phyloP scores from a whole-genome alignment of 352 stramenopile genomes.

The Globisporangium paddicum region DNA sequence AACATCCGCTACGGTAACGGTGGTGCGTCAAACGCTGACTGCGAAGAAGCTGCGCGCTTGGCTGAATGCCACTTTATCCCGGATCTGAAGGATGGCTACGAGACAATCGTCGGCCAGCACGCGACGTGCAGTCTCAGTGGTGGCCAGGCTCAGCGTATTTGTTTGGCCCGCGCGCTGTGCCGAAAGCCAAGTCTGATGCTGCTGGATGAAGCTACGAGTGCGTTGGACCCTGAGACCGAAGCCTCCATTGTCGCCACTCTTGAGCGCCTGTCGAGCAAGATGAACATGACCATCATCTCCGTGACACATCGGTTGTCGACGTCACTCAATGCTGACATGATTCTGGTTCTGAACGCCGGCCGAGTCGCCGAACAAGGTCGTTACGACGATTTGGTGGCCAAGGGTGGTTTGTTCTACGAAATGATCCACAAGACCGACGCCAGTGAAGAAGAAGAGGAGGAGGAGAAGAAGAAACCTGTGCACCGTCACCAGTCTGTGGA shows the following conservation, averaged over 20 bases:
- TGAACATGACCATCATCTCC: slow-evolving; percentile 88
- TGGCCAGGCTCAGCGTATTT: slow-evolving; percentile 85
- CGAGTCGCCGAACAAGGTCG: slow-evolving; percentile 73
- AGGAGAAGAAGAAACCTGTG: slow-evolving; percentile 27
- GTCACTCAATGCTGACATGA: slow-evolving; percentile 70
- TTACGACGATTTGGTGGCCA: slow-evolving; percentile 67
- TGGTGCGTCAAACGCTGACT: slow-evolving; percentile 66
- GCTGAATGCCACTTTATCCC: slow-evolving; percentile 84
- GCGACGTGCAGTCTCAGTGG: slow-evolving; percentile 85
- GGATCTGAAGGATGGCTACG: slow-evolving; percentile 74
- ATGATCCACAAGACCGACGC: slow-evolving; percentile 81
- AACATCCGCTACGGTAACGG: slow-evolving; percentile 86
- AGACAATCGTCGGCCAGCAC: slow-evolving; percentile 83
- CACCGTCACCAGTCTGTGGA: slow-evolving; percentile 25
- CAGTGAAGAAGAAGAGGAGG: slow-evolving; percentile 40
- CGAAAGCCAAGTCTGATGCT: slow-evolving; percentile 76
- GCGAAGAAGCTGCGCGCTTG: slow-evolving; percentile 70
- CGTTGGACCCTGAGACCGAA: slow-evolving; percentile 82
- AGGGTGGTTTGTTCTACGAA: slow-evolving; percentile 76
- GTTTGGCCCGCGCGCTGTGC: slow-evolving; percentile 74
- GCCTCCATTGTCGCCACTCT: slow-evolving; percentile 81
- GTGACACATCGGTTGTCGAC: slow-evolving; percentile 88
- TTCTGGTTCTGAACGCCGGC: slow-evolving; percentile 74
- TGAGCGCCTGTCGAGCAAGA: slow-evolving; percentile 73
- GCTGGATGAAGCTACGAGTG: slow-evolving; percentile 84